Evolutionary conservation across 768 basidiomycete genomes (phyloP).

Genomic region (Arthromyces matolae): DNA sequence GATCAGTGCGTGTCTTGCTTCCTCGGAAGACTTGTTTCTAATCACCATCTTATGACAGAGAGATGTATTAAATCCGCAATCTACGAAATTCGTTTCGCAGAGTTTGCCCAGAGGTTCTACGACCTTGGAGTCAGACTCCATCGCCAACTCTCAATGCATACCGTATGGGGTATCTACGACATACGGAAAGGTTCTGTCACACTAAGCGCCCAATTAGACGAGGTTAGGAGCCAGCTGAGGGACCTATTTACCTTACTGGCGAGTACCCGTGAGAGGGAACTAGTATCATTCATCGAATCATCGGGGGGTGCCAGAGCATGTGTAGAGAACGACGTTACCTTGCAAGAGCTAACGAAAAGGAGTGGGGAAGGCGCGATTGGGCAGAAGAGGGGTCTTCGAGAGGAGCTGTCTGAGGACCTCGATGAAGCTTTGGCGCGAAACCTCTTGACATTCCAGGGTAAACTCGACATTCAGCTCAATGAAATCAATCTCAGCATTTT

Average conservation of each 20-base stretch:
- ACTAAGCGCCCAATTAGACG: too few relatives aligned
- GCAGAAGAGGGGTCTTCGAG: neutral
- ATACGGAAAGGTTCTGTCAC: too few relatives aligned
- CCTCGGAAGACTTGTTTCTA: neutral
- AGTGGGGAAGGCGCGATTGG: neutral
- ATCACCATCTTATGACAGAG: neutral
- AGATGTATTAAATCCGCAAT: neutral
- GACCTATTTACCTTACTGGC: too few relatives aligned
- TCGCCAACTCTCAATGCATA: neutral
- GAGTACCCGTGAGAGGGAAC: too few relatives aligned
- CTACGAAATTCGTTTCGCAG: neutral
- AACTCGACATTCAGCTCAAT: neutral
- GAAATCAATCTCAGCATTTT: neutral
- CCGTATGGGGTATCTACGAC: too few relatives aligned
- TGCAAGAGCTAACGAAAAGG: too few relatives aligned
- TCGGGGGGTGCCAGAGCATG: too few relatives aligned
- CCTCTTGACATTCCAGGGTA: neutral
- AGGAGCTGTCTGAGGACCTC: neutral
- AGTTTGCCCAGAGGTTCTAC: neutral
- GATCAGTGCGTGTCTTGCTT: neutral
- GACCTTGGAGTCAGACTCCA: neutral
- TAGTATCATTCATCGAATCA: too few relatives aligned
- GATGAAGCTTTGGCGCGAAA: neutral
- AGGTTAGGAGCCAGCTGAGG: too few relatives aligned
- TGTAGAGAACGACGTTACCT: too few relatives aligned